Percentiles rank a stretch among this genome's conserved stretches.
phyloP scores from a whole-genome alignment of 2,329 filamentous ascomycete species.

The Neopestalotiopsis sp. region DNA sequence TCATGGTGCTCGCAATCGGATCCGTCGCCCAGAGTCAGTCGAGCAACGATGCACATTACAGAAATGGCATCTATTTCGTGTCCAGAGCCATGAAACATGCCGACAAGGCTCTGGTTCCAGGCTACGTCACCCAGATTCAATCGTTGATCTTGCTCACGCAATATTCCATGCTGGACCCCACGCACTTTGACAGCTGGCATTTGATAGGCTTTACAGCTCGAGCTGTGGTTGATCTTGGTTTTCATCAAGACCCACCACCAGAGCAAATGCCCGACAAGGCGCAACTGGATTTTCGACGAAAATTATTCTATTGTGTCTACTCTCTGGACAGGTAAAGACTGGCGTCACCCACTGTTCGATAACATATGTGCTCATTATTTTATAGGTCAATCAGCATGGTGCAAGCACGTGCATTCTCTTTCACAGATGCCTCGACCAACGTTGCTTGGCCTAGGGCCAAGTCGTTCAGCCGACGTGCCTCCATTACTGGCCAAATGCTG shows the following conservation, averaged over 20 bases:
- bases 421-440: conserved; percentile 85
- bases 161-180: conserved; percentile 88
- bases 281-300: conserved; percentile 77
- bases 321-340: conserved; percentile 76
- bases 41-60: conserved; percentile 68
- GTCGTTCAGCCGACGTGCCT: conserved; percentile 46
- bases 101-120: conserved; percentile 83
- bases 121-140: conserved; percentile 84
- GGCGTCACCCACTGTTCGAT: no score
- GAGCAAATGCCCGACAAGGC: conserved; percentile 70
- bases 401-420: conserved; percentile 86
- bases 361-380: conserved; percentile 12
- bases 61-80: conserved; percentile 60
- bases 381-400: conserved; percentile 76
- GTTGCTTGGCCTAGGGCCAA: conserved; percentile 73
- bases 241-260: conserved; percentile 87
- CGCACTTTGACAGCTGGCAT: conserved; percentile 94
- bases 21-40: conserved; percentile 75
- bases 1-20: conserved; percentile 87
- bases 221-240: conserved; percentile 85
- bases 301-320: conserved; percentile 91
- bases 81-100: conserved; percentile 74
- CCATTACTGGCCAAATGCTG: conserved; percentile 49
- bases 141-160: conserved; percentile 84
- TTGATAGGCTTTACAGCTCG: conserved; percentile 88